A percentile compares a stretch with the other conserved stretches of the same genome.
phyloP scores from a whole-genome alignment of 176 grass and related monocot genomes.

The sorghum (Sorghum bicolor) region Sorghum_bicolor_NCBIv3 NC_012875.2:59779001-59779500 shows the following conservation, averaged over 20 bases:
- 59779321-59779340: too few relatives aligned
- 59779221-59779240: slow-evolving; percentile 77
- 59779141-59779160: slow-evolving; percentile 56
- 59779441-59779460: neutral
- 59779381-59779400: neutral
- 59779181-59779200: slow-evolving; percentile 66
- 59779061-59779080: neutral
- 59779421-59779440: neutral
- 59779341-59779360: neutral
- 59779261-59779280: slow-evolving; percentile 55
- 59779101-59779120: slow-evolving; percentile 26
- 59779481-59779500: neutral
- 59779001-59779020: neutral
- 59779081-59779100: slow-evolving; percentile 31
- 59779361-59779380: neutral
- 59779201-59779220: slow-evolving; percentile 79
- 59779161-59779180: slow-evolving; percentile 83
- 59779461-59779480: neutral
- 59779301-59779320: slow-evolving; percentile 78
- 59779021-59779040: neutral
- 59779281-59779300: slow-evolving; percentile 62
- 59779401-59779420: neutral
- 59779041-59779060: slow-evolving; percentile 55
- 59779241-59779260: slow-evolving; percentile 61
- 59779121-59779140: slow-evolving; percentile 24